Evolutionary conservation across 768 basidiomycete species (phyloP), one percentile per base, ranked within the genome.

Genomic region (Pisolithus orientalis): DNA sequence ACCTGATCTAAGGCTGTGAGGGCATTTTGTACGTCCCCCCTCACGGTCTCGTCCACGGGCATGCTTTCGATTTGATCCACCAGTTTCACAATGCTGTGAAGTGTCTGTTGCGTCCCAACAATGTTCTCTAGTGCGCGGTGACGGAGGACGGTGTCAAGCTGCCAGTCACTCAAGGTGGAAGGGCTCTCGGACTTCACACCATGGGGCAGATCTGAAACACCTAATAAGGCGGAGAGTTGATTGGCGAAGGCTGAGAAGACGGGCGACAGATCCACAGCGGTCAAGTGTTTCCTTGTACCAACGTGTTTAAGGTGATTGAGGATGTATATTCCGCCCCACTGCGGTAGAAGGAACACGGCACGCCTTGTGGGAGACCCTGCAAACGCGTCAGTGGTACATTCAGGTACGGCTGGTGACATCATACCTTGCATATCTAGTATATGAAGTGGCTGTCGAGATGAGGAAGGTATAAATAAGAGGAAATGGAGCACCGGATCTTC

Each of bases 401-500:
- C 57, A 55, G 47, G 34, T 21, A 25, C 29, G 47, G 32, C 42
- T 40, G 50, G 53, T 47, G 40, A 56, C 39, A 10, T 39, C 66
- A 55, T 58, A 80, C 86, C 79, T 56, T 80, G 66, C 21, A 72
- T 53, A 52, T 82, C 72, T 8, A 86, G 70, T 24, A 96, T 84
- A 31, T 72, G 69, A 53, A 98, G 70, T 3, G 95, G 93, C 27
- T 81, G 73, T 50, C 80, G 83, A n/a, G 66, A 59, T 4, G 75
- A 62, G 0, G 87, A 85, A 1, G 96, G 96, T 2, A 96, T 74
- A 63, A 93, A 99, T 1, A 95, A 67, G 39, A 98, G 72, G 61
- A 99, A 94, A 67, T 97, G 90, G 1, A 99, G 71, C 1, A 97
- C 94, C 4, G 93, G 94, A 56, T 98, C 93, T 54, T 90, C 92